phyloP scores from a whole-genome alignment of 1,284 basidiomycete genomes.

The Puccinia hordei region DNA sequence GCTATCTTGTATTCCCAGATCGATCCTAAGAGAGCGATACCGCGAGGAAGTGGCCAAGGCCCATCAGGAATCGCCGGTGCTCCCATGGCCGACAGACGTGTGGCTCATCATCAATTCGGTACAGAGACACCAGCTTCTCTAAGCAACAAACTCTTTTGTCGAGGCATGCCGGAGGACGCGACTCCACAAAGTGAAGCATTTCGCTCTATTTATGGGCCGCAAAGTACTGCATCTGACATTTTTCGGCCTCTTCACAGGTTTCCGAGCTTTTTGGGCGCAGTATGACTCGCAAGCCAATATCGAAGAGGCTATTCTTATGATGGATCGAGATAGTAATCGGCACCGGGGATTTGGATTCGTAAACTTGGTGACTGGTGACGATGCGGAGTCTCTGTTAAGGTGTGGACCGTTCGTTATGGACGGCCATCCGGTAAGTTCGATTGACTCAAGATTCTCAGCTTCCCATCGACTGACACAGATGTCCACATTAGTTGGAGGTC shows the following conservation, averaged over 20 bases:
- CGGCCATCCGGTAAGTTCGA: constrained; percentile 74
- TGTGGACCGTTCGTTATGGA: constrained; percentile 84
- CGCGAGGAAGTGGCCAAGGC: constrained; percentile 63
- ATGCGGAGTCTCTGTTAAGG: constrained; percentile 75
- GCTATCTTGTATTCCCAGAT: constrained; percentile 69
- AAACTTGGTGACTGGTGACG: constrained; percentile 81
- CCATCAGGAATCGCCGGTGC: constrained; percentile 51
- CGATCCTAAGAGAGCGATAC: constrained; percentile 97
- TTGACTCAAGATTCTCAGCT: not conserved
- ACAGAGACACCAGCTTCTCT: constrained; percentile 65
- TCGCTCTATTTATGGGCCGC: not conserved
- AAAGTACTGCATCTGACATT: not conserved
- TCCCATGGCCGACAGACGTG: constrained; percentile 42
- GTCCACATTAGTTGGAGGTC: constrained; percentile 75
- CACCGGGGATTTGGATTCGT: constrained; percentile 99
- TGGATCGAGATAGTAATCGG: constrained; percentile 90
- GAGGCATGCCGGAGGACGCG: constrained; percentile 84
- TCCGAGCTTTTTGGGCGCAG: constrained; percentile 48
- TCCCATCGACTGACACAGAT: constrained; percentile 2
- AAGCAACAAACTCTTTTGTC: constrained; percentile 75
- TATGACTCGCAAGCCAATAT: constrained; percentile 69
- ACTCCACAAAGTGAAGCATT: constrained; percentile 86
- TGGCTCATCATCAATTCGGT: constrained; percentile 82
- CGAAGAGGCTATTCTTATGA: constrained; percentile 96
- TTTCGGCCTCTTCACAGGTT: constrained; percentile 6